phyloP scores from a whole-genome alignment of 116 monocot genomes.

The Trichopus zeylanicus region DNA sequence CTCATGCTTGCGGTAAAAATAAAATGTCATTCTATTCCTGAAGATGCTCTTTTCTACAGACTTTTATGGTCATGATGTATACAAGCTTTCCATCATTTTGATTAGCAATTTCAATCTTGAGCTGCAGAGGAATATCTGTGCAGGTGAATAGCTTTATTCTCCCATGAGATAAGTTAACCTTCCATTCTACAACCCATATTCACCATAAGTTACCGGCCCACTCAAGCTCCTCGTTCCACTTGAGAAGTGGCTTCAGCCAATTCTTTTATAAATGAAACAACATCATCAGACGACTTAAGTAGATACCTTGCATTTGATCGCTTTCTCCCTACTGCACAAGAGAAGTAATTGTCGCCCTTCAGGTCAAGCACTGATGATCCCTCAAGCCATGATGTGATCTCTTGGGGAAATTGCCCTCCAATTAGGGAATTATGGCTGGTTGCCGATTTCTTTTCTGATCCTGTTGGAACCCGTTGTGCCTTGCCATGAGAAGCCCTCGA shows the following conservation, averaged over 20 bases:
- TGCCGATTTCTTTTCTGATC: conserved; percentile 40
- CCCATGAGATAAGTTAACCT: not conserved
- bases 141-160: not conserved
- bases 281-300: conserved; percentile 80
- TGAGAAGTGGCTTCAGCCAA: conserved; percentile 24
- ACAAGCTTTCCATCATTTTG: not conserved
- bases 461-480: conserved; percentile 28
- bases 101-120: not conserved
- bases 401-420: conserved; percentile 45
- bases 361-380: conserved; percentile 97
- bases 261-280: conserved; percentile 61
- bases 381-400: conserved; percentile 71
- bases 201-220: not conserved
- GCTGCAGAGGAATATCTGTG: conserved; percentile 1
- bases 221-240: not conserved
- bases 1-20: conserved; percentile 1
- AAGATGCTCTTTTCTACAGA: not conserved
- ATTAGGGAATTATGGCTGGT: conserved; percentile 22
- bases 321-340: conserved; percentile 93
- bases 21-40: not conserved
- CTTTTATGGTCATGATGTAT: not conserved
- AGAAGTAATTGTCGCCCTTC: conserved; percentile 96
- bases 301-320: conserved; percentile 81
- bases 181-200: not conserved
- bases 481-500: conserved; percentile 34